These are phyloP conservation scores for Neoconidiobolus thromboides DNA, from an alignment of 371 early-diverging fungal genomes.

Conservation along the genomic window DNA sequence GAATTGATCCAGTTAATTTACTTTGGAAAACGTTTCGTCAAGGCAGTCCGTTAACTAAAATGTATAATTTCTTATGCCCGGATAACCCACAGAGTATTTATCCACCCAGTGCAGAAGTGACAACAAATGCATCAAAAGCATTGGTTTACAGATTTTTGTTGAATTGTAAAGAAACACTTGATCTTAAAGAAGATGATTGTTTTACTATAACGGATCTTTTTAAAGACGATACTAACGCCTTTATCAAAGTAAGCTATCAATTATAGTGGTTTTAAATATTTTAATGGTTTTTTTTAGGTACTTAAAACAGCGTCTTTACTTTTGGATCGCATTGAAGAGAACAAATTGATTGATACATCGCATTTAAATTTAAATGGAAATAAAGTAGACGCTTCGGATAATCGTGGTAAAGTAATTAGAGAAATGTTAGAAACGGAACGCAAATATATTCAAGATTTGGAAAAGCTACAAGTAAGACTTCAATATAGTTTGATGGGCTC, in stretches of 20 bases:
- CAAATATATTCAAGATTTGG: conserved; percentile 78
- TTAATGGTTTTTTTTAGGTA: conserved; percentile 11
- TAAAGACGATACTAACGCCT: conserved; percentile 85
- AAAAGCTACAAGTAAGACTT: conserved; percentile 43
- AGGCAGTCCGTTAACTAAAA: conserved; percentile 64
- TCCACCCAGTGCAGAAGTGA: conserved; percentile 7
- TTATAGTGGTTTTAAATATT: not conserved
- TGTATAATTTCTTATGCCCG: conserved; percentile 60
- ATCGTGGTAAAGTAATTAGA: conserved; percentile 64
- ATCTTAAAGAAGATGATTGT: conserved; percentile 51
- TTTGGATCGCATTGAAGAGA: conserved; percentile 42
- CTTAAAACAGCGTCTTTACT: conserved; percentile 51
- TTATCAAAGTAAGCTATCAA: conserved; percentile 60
- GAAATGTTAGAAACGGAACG: conserved; percentile 90
- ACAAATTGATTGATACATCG: conserved; percentile 32
- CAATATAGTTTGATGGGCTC: not conserved
- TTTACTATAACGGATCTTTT: conserved; percentile 78
- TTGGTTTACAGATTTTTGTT: conserved; percentile 61
- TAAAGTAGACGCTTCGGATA: conserved; percentile 44
- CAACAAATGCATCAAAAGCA: conserved; percentile 26
- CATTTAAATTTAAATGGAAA: conserved; percentile 23
- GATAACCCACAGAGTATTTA: conserved; percentile 14
- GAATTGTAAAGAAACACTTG: conserved; percentile 43
- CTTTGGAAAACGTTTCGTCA: conserved; percentile 79
- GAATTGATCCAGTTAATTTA: conserved; percentile 58